Base-by-base conservation (phyloP, 1,139 yeast species). In the Hansenula lynferdii region DNA sequence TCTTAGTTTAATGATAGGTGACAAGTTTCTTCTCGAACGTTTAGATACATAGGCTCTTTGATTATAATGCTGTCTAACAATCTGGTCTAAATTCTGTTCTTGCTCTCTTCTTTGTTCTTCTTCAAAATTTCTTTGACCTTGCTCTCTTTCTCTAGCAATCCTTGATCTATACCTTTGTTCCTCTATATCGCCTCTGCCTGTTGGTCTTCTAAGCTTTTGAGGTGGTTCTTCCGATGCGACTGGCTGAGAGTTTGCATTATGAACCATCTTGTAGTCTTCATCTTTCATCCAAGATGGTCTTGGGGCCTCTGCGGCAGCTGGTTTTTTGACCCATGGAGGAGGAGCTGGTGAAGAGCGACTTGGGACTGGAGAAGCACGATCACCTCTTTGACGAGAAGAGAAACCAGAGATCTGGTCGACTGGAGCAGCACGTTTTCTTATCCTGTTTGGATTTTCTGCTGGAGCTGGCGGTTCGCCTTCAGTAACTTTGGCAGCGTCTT, bases 1-100 rank as follows among this genome's bases (percentile, higher is more conserved):
- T 44, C 97, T 70, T 44, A 94, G 68, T 54, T 85, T 83, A 61
- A 85, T 81, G 54, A 92, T 92, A 7, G 95, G 94, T 0, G 97
- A 87, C 30, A 77, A 70, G 23, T 80, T 70, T 47, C 99, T 71
- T 20, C 77, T 80, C 40, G 75, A 76, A 26, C 66, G 64, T 45
- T 80, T 78, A 3, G 92, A 75, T 48, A 77, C 77, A 48, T 77
- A 76, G 0, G 96, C 85, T 52, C 95, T 72, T 49, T 85, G 84
- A 60, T 92, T 92, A 58, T 92, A 92, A 61, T 89, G 97, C 36
- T 75, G 69, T 43, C 92, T 68, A 21, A 92, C 95, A 42, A 85
- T 74, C 36, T 75, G 73, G 52, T 83, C 62, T 33, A 45, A 39
- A 37, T 44, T 47, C 31, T 39, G 49, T 18, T 44, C 43, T 34